Evolutionary conservation across 2,329 filamentous ascomycete genomes (phyloP).

Genomic region (Allantophomopsis cytisporea): DNA sequence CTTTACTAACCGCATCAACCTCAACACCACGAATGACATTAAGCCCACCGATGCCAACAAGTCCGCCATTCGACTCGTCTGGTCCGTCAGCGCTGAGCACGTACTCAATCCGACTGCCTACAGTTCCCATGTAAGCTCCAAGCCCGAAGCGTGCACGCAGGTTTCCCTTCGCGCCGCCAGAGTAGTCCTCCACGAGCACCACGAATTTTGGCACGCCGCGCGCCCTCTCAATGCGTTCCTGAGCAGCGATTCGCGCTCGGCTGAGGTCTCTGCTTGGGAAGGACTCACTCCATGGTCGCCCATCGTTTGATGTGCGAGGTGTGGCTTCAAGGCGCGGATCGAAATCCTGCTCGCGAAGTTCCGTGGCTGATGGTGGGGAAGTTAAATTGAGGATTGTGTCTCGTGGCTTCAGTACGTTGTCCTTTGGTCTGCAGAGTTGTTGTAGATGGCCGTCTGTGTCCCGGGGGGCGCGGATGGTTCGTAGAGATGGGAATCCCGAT

Average conservation of each 20-base stretch:
- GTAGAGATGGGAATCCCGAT: constrained; percentile 48
- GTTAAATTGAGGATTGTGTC: neutral
- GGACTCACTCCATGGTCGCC: neutral
- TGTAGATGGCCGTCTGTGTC: constrained; percentile 61
- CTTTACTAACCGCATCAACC: constrained; percentile 10
- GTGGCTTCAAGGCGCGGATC: neutral
- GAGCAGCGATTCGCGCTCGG: constrained; percentile 46
- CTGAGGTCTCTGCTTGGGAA: constrained; percentile 25
- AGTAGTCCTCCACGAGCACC: constrained; percentile 41
- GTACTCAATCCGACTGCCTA: constrained; percentile 46
- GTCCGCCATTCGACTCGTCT: constrained; percentile 33
- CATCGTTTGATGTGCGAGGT: neutral
- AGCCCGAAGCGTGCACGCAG: constrained; percentile 37
- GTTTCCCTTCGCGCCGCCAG: constrained; percentile 27
- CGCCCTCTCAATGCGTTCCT: constrained; percentile 48
- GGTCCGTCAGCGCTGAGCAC: constrained; percentile 38
- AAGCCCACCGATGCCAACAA: constrained; percentile 38
- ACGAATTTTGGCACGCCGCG: constrained; percentile 37
- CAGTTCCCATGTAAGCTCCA: constrained; percentile 46
- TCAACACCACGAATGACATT: constrained; percentile 28
- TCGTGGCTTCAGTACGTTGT: neutral
- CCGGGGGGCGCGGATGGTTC: constrained; percentile 46
- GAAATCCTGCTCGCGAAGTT: constrained; percentile 2
- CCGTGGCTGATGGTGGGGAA: neutral
- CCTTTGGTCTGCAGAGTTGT: constrained; percentile 38